Evolutionary conservation across 2,329 filamentous ascomycete genomes (phyloP).

Genomic region (Dactylellina cionopaga): DNA sequence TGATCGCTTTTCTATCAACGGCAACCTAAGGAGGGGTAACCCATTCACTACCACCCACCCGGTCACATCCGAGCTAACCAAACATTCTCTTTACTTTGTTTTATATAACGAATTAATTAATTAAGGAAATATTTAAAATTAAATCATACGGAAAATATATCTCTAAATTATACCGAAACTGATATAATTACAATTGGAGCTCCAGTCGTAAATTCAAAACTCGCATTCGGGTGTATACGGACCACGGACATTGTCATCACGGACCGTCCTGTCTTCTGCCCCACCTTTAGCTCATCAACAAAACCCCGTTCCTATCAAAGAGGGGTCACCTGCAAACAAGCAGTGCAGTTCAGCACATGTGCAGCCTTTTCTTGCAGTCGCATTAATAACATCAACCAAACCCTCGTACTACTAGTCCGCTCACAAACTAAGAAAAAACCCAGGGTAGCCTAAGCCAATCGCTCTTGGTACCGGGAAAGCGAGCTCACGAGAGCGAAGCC

Average conservation of each 20-base stretch:
- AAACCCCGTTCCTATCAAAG: constrained; percentile 10
- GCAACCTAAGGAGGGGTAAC: constrained; percentile 21
- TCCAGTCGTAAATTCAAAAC: too few species aligned
- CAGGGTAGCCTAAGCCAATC: constrained; percentile 9
- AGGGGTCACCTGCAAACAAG: constrained; percentile 34
- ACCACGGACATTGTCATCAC: background rate
- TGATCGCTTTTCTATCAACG: background rate
- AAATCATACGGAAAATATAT: too few species aligned
- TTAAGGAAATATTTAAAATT: too few species aligned
- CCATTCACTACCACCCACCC: background rate
- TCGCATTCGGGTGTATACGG: too few species aligned
- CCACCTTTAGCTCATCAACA: too few species aligned
- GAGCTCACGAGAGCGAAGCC: background rate
- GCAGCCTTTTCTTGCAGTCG: constrained; percentile 23
- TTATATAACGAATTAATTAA: too few species aligned
- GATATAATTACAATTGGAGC: too few species aligned
- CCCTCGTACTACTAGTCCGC: constrained; percentile 13
- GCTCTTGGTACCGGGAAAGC: background rate
- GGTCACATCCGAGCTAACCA: constrained; percentile 5
- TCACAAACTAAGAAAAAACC: too few species aligned
- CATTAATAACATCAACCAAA: too few species aligned
- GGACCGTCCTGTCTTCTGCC: constrained; percentile 18
- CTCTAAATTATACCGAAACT: too few species aligned
- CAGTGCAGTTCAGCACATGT: constrained; percentile 12
- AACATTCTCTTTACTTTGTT: too few species aligned